Base-by-base conservation (phyloP, 208 protist species). In the Phytomonas serpens region DNA sequence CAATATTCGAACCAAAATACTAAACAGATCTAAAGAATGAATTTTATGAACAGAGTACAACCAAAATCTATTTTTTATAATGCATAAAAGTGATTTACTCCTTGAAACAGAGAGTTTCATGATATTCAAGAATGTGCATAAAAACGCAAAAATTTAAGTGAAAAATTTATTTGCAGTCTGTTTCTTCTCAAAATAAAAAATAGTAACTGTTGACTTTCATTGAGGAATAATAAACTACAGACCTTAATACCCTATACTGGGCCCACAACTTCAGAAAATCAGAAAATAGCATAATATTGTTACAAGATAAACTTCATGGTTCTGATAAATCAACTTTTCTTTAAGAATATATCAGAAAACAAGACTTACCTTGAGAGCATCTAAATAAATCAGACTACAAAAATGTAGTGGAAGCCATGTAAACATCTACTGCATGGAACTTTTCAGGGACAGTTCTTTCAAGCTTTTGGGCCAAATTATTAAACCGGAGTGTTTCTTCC, bases 371-470 rank as follows among this genome's bases (percentile, higher is more conserved):
- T 27, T 57, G 7, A 2, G 2, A 66, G 7, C 23, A 38, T 66
- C 30, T 38, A 66, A 13, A 40, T 31, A 69, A 33, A 38, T 62
- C 38, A 31, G 13, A 23, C 63, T 71, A 72, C 66, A 77, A 57
- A 42, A 80, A 71, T 40, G 79, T 77, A 27, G 52, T 74, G 13
- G 78, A 83, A 3, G 87, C 84, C 80, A 93, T 83, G 67, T 90
- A 86, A 67, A 95, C 87, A 76, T 95, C 90, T 27, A 78, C 87
- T 30, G 84, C 82, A 68, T 95, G 90, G 2, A 95, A 75, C 47
- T 86, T 92, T 69, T 95, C 90, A 19, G 83, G 84, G 16, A 75
- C 74, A 36, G 61, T 82, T 66, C 69, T 75, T 66, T 93, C 84
- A 51, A 87, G 76, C 61, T 82, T 81, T 71, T 75, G 80, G 34